Conservation (phyloP, 345 rosid species). For the Capsella bursapastoris region DNA sequence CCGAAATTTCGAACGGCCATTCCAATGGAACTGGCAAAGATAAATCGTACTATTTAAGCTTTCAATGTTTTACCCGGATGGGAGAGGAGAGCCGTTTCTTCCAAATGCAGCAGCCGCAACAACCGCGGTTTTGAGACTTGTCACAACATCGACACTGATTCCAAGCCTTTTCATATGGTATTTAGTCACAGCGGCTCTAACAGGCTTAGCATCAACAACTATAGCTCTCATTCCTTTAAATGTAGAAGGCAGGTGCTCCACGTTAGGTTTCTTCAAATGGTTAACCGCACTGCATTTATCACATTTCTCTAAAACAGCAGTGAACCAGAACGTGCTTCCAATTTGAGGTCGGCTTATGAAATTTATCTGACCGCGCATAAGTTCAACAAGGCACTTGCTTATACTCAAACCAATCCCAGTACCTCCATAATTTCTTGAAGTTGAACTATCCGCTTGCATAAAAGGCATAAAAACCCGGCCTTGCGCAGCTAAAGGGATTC, state of each 20-base stretch:
- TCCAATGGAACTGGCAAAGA: background rate
- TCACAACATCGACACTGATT: conserved; percentile 66
- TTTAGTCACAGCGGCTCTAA: conserved; percentile 86
- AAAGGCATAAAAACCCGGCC: conserved; percentile 92
- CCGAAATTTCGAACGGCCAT: background rate
- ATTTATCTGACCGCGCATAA: conserved; percentile 89
- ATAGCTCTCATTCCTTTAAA: conserved; percentile 82
- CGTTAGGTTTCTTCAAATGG: conserved; percentile 55
- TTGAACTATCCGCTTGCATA: conserved; percentile 98
- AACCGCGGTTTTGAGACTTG: conserved; percentile 50
- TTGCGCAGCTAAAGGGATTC: conserved; percentile 86
- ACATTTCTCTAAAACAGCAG: conserved; percentile 64
- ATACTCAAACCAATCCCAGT: conserved; percentile 99
- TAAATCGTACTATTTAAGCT: conserved; percentile 18
- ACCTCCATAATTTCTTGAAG: conserved; percentile 89
- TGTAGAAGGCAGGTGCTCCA: conserved; percentile 70
- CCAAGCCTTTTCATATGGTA: conserved; percentile 96
- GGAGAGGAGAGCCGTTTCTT: conserved; percentile 54
- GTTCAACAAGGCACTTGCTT: conserved; percentile 89
- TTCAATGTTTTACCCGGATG: conserved; percentile 52
- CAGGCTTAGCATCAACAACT: conserved; percentile 83
- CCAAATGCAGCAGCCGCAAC: conserved; percentile 37
- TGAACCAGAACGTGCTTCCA: conserved; percentile 91
- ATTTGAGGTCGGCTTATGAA: conserved; percentile 79
- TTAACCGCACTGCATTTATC: conserved; percentile 41